Conservation (phyloP, 345 rosid genomes). For the Anastatica hierochuntica region DNA sequence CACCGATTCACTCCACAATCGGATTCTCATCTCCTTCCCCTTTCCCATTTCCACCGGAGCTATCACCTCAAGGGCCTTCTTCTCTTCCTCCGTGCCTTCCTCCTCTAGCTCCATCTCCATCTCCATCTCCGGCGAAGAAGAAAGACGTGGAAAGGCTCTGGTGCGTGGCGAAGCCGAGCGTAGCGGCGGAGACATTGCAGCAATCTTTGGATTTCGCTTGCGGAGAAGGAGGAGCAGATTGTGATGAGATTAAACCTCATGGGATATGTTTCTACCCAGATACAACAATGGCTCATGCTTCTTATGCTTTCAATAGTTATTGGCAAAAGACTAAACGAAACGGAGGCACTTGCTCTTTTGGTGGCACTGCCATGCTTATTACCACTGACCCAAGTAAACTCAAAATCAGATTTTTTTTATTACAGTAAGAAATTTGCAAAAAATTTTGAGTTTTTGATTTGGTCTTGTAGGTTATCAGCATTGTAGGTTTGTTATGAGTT, state of each 20-base stretch:
- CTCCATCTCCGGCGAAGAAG: background rate
- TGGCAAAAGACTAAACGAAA: slow-evolving; percentile 60
- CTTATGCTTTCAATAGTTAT: slow-evolving; percentile 63
- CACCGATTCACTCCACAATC: slow-evolving; percentile 15
- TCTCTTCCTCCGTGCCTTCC: slow-evolving; percentile 23
- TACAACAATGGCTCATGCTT: slow-evolving; percentile 54
- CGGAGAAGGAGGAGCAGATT: slow-evolving; percentile 57
- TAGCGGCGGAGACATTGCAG: slow-evolving; percentile 49
- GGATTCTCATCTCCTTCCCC: slow-evolving; percentile 37
- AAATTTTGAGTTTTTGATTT: no score
- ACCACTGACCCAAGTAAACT: slow-evolving; percentile 56
- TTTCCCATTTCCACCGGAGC: slow-evolving; percentile 30
- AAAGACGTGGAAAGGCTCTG: slow-evolving; percentile 38
- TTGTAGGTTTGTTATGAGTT: slow-evolving; percentile 46
- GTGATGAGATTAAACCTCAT: slow-evolving; percentile 42
- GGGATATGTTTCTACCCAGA: slow-evolving; percentile 61
- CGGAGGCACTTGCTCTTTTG: slow-evolving; percentile 57
- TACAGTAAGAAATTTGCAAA: no score
- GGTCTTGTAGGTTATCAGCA: slow-evolving; percentile 63
- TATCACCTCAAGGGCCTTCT: no score
- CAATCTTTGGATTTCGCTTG: slow-evolving; percentile 67
- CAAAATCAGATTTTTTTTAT: background rate
- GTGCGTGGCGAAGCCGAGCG: slow-evolving; percentile 74
- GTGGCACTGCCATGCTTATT: slow-evolving; percentile 76
- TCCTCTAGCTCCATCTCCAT: slow-evolving; percentile 10